These are phyloP conservation scores for Aspergillus mulundensis DNA, from an alignment of 495 filamentous ascomycete species.

Conservation along the genomic window DNA sequence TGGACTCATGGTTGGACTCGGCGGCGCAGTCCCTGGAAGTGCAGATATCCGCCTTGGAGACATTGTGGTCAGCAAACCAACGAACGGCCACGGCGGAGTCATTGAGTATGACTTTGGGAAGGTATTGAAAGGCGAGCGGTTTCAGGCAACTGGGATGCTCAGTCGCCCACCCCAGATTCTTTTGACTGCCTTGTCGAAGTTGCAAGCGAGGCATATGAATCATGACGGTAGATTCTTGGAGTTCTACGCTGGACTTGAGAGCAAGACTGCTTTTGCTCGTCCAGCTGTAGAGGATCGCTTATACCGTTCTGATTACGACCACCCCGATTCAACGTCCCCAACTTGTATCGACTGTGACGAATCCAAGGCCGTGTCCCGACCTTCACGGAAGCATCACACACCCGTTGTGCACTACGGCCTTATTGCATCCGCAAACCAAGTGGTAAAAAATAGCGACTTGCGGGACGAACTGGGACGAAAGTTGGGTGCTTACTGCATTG, in stretches of 20 bases:
- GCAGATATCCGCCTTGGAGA: neutral
- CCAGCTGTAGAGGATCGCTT: neutral
- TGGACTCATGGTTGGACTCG: conserved; percentile 7
- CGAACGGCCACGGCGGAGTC: conserved; percentile 24
- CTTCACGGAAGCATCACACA: conserved; percentile 9
- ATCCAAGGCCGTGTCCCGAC: neutral
- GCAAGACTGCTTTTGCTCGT: neutral
- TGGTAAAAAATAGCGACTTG: conserved; percentile 17
- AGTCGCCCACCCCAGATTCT: conserved; percentile 25
- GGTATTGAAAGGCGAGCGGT: neutral
- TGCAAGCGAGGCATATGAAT: conserved; percentile 17
- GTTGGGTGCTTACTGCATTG: conserved; percentile 14
- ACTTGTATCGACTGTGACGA: no score
- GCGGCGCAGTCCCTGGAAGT: neutral
- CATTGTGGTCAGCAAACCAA: neutral
- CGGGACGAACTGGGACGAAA: conserved; percentile 21
- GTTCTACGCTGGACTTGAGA: neutral
- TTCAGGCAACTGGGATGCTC: conserved; percentile 24
- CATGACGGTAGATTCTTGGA: conserved; percentile 8
- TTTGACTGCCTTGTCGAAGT: conserved; percentile 21
- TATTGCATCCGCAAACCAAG: conserved; percentile 27
- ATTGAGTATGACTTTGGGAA: conserved; percentile 42
- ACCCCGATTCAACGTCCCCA: no score
- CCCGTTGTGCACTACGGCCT: conserved; percentile 25
- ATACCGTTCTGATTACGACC: neutral